Percentiles rank a stretch among this genome's conserved stretches.
Conservation (phyloP, 2,329 filamentous ascomycete genomes). For the Claviceps humidiphila region DNA sequence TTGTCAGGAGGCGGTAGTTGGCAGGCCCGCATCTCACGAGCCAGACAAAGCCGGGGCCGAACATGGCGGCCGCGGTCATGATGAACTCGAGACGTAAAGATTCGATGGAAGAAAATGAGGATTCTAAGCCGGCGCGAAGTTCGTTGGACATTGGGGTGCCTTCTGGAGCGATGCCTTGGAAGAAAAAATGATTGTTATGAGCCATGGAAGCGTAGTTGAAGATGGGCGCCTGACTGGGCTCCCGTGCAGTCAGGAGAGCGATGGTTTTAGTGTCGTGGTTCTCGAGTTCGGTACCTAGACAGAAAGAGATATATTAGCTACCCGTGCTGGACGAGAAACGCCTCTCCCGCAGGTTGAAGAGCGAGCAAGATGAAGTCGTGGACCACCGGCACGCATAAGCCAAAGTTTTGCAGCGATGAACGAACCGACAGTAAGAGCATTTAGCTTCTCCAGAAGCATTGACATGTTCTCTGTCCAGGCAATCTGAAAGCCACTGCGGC, state of each 20-base stretch:
- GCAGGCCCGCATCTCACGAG: slow-evolving; percentile 49
- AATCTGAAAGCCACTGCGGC: slow-evolving; percentile 53
- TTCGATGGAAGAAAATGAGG: slow-evolving; percentile 69
- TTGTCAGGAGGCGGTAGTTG: slow-evolving; percentile 60
- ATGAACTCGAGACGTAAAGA: slow-evolving; percentile 71
- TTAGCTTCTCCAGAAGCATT: slow-evolving; percentile 62
- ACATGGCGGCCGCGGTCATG: slow-evolving; percentile 75
- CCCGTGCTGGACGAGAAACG: not conserved
- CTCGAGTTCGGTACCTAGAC: slow-evolving; percentile 49
- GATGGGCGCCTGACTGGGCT: slow-evolving; percentile 60
- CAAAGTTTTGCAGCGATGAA: slow-evolving; percentile 3
- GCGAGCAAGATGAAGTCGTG: not conserved
- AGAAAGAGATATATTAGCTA: not conserved
- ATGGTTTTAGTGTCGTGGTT: slow-evolving; percentile 51
- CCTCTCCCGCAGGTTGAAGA: too few species aligned
- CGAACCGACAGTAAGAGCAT: slow-evolving; percentile 58
- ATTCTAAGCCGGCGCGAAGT: slow-evolving; percentile 47
- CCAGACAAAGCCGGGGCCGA: slow-evolving; percentile 96
- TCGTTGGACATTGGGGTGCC: slow-evolving; percentile 38
- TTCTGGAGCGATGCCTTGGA: slow-evolving; percentile 37
- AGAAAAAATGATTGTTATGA: slow-evolving; percentile 82
- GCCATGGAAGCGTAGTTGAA: slow-evolving; percentile 98
- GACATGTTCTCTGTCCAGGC: slow-evolving; percentile 77
- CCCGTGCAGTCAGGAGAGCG: slow-evolving; percentile 61
- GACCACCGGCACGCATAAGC: not conserved